Evolutionary conservation across 805 yeast species (phyloP).

Genomic region (Lachancea meyersii): DNA sequence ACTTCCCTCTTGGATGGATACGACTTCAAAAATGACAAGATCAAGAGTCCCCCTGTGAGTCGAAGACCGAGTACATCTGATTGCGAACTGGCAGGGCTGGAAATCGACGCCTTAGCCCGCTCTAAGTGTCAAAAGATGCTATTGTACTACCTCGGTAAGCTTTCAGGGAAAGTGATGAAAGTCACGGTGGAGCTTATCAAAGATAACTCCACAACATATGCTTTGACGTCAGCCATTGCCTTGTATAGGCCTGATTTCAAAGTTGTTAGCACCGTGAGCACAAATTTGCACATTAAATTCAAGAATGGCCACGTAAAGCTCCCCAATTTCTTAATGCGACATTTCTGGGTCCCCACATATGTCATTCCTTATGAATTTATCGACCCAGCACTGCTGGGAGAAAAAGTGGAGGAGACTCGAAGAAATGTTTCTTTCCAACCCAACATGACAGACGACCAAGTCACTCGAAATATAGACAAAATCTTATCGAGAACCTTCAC

Average conservation of each 20-base stretch:
- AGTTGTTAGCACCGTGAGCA: conserved; percentile 30
- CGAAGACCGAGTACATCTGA: conserved; percentile 2
- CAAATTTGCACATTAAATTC: conserved; percentile 33
- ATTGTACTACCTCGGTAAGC: conserved; percentile 23
- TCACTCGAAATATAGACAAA: conserved; percentile 14
- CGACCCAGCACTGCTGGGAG: conserved; percentile 23
- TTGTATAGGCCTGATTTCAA: conserved; percentile 30
- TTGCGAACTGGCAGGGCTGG: conserved; percentile 19
- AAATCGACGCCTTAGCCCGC: conserved; percentile 25
- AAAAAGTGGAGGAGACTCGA: conserved; percentile 7
- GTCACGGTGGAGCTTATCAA: conserved; percentile 31
- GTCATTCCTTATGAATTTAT: conserved; percentile 32
- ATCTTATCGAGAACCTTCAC: conserved; percentile 18
- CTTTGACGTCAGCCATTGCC: conserved; percentile 20
- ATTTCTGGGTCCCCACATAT: conserved; percentile 26
- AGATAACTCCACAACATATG: conserved; percentile 20
- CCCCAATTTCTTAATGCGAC: conserved; percentile 29
- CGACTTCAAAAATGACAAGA: neutral
- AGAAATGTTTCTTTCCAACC: neutral
- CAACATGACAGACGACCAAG: conserved; percentile 5
- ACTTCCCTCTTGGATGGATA: neutral
- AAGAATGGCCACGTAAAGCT: conserved; percentile 32
- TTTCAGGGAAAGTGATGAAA: conserved; percentile 22
- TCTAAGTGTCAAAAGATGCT: conserved; percentile 20
- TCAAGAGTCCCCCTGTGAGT: neutral